A percentile compares a stretch with the other conserved stretches of the same genome.
These are phyloP conservation scores for Nicotiana undulata DNA, from an alignment of 257 asterid genomes.

Conservation along the genomic window DNA sequence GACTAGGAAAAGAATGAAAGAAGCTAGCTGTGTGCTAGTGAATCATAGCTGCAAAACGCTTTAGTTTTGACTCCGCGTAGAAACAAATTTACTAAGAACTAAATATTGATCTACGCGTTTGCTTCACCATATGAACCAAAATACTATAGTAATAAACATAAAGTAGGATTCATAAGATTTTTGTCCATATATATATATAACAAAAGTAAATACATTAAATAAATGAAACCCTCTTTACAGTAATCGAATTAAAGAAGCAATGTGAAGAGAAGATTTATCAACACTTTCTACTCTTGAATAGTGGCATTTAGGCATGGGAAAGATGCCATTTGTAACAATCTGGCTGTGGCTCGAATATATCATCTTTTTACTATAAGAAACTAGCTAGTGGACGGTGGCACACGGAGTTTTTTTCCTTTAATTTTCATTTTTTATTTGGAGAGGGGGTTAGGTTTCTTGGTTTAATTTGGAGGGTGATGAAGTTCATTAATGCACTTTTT, in stretches of 20 bases:
- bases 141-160: neutral
- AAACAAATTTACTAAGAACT: neutral
- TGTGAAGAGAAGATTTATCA: slow-evolving; percentile 5
- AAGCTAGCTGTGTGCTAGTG: neutral
- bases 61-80: neutral
- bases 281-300: neutral
- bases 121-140: neutral
- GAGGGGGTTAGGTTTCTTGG: neutral
- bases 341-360: too few species aligned
- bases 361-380: neutral
- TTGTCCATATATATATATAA: neutral
- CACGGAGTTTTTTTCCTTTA: neutral
- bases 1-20: neutral
- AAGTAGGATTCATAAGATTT: slow-evolving; percentile 1
- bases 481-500: too few species aligned
- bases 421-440: too few species aligned
- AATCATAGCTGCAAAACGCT: neutral
- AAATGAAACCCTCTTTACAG: neutral
- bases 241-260: neutral
- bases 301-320: neutral
- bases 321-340: neutral
- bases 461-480: too few species aligned
- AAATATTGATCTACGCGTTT: neutral
- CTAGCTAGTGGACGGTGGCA: neutral
- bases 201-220: neutral